Evolutionary conservation across 176 grass and related monocot species (phyloP).

Genomic region (Hsuehochloa calcarea): DNA sequence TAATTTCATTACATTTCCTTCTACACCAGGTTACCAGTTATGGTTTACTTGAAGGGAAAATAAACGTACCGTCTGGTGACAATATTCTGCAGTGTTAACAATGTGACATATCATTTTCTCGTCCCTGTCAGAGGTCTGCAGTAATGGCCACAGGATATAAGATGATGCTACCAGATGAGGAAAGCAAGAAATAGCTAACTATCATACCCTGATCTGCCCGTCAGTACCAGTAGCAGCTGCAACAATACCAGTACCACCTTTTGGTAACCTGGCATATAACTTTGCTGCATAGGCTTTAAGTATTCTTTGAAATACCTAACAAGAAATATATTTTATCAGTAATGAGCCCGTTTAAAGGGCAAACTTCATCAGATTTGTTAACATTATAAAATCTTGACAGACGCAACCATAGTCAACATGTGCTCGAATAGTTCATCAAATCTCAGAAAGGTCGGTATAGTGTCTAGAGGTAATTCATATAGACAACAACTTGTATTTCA

Average conservation of each 20-base stretch:
- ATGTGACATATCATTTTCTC: slow-evolving; percentile 99
- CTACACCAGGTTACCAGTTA: background rate
- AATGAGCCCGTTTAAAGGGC: background rate
- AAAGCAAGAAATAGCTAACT: slow-evolving; percentile 2
- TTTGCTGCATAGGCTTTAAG: slow-evolving; percentile 91
- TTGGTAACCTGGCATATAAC: slow-evolving; percentile 81
- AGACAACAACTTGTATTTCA: slow-evolving; percentile 11
- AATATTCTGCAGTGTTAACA: slow-evolving; percentile 97
- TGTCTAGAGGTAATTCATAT: background rate
- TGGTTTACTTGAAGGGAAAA: slow-evolving; percentile 16
- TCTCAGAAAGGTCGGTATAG: background rate
- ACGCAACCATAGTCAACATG: background rate
- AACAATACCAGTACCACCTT: slow-evolving; percentile 93
- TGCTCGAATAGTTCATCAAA: background rate
- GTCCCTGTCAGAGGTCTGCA: slow-evolving; percentile 95
- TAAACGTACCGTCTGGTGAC: slow-evolving; percentile 86
- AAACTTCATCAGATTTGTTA: slow-evolving; percentile 8
- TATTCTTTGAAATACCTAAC: slow-evolving; percentile 95
- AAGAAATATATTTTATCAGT: slow-evolving; percentile 30
- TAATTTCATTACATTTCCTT: slow-evolving; percentile 27
- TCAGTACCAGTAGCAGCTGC: slow-evolving; percentile 96
- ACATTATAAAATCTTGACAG: slow-evolving; percentile 1
- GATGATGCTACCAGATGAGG: slow-evolving; percentile 10
- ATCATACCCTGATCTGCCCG: slow-evolving; percentile 84
- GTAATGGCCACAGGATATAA: slow-evolving; percentile 32